These are phyloP conservation scores for Tylopilus subfusipes DNA, from an alignment of 768 basidiomycete species.

Conservation along the genomic window DNA sequence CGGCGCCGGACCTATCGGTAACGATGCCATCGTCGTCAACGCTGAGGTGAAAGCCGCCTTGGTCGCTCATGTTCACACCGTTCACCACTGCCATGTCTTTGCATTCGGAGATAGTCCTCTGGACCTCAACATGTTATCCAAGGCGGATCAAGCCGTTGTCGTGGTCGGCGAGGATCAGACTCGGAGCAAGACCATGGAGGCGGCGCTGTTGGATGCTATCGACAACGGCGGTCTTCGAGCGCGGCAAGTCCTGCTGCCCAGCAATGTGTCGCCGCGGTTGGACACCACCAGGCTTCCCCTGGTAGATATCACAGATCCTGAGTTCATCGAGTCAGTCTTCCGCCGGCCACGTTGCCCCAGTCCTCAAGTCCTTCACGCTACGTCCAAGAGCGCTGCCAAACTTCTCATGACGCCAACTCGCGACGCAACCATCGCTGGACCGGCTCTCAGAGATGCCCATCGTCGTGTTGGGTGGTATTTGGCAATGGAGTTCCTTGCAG, in stretches of 20 bases:
- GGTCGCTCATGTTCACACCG: constrained; percentile 10
- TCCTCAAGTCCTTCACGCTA: constrained; percentile 13
- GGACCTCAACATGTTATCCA: constrained; percentile 15
- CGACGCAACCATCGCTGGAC: constrained; percentile 13
- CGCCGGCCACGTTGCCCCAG: constrained; percentile 8
- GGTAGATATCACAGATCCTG: constrained; percentile 13
- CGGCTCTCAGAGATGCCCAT: constrained; percentile 15
- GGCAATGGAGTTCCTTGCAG: constrained; percentile 16
- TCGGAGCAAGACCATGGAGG: constrained; percentile 13
- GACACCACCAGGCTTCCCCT: constrained; percentile 15
- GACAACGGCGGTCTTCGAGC: constrained; percentile 12
- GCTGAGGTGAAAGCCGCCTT: constrained; percentile 17
- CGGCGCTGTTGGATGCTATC: constrained; percentile 10
- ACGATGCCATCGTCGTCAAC: constrained; percentile 7
- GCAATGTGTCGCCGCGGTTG: constrained; percentile 11
- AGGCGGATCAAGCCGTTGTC: constrained; percentile 14
- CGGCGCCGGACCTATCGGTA: constrained; percentile 9
- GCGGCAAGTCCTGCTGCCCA: constrained; percentile 13
- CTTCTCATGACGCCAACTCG: constrained; percentile 15
- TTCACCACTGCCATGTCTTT: constrained; percentile 10
- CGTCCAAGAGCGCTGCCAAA: constrained; percentile 11
- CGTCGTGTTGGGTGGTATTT: constrained; percentile 17
- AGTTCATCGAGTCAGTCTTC: constrained; percentile 15
- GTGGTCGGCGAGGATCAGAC: constrained; percentile 11
- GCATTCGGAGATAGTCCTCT: constrained; percentile 14